These are phyloP conservation scores for Fusarium sp. DNA, from an alignment of 2,329 filamentous ascomycete genomes.

Conservation along the genomic window DNA sequence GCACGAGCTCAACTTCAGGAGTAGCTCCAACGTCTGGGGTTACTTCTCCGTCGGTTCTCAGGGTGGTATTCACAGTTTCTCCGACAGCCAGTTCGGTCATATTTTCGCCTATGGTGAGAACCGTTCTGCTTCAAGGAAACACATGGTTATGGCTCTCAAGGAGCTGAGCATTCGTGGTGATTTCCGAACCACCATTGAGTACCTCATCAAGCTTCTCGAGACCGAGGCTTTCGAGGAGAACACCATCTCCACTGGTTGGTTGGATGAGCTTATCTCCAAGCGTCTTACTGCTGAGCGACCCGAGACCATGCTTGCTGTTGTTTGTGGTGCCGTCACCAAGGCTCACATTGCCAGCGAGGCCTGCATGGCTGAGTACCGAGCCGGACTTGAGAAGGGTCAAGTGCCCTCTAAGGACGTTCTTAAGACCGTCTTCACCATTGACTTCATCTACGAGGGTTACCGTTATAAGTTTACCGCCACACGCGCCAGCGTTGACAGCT, in stretches of 20 bases:
- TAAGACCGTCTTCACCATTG: conserved; percentile 96
- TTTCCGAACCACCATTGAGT: conserved; percentile 98
- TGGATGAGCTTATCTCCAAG: conserved; percentile 98
- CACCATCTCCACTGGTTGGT: conserved; percentile 98
- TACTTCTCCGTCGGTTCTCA: conserved; percentile 99
- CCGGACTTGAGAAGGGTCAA: conserved; percentile 94
- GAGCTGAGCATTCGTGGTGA: conserved; percentile 99
- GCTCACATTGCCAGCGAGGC: conserved; percentile 93
- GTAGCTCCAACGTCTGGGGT: conserved; percentile 99
- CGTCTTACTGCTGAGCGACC: conserved; percentile 96
- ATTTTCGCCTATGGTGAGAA: conserved; percentile 99
- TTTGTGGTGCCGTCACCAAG: conserved; percentile 94
- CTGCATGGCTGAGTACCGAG: conserved; percentile 87
- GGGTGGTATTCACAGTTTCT: conserved; percentile 98
- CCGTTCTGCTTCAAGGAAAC: conserved; percentile 93
- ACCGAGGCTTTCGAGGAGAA: conserved; percentile 99
- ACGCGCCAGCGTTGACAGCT: conserved; percentile 90
- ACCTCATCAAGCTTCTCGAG: conserved; percentile 98
- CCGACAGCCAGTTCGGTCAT: conserved; percentile 98
- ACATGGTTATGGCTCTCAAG: conserved; percentile 99
- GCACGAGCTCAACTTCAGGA: conserved; percentile 99
- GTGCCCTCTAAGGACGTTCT: conserved; percentile 96
- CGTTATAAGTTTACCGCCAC: conserved; percentile 99
- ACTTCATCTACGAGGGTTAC: conserved; percentile 97
- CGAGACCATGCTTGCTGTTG: conserved; percentile 91